Evolutionary conservation across 495 filamentous ascomycete genomes (phyloP).

Genomic region (Amorphotheca resinae): DNA sequence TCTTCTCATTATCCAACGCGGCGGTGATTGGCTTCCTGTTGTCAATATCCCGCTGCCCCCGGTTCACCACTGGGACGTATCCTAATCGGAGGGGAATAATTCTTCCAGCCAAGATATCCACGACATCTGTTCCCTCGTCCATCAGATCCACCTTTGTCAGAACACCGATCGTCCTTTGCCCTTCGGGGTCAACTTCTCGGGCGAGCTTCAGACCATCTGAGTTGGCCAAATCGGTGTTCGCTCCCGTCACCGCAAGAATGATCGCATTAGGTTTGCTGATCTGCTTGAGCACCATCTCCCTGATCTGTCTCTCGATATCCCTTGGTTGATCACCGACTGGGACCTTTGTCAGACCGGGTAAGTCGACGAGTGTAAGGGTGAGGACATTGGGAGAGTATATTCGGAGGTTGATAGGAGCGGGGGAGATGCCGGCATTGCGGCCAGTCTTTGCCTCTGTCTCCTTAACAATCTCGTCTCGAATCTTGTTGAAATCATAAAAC

Average conservation of each 20-base stretch:
- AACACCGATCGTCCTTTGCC: slow-evolving; percentile 96
- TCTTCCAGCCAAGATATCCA: slow-evolving; percentile 96
- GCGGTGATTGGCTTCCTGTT: slow-evolving; percentile 89
- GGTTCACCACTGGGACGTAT: slow-evolving; percentile 97
- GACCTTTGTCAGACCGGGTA: slow-evolving; percentile 95
- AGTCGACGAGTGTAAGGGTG: slow-evolving; percentile 92
- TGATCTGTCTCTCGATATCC: slow-evolving; percentile 96
- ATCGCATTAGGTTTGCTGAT: slow-evolving; percentile 98
- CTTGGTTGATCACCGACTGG: slow-evolving; percentile 97
- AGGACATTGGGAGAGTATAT: slow-evolving; percentile 98
- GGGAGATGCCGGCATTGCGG: slow-evolving; percentile 90
- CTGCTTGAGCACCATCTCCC: slow-evolving; percentile 97
- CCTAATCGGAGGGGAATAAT: slow-evolving; percentile 93
- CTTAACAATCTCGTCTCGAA: slow-evolving; percentile 92
- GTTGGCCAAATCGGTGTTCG: slow-evolving; percentile 96
- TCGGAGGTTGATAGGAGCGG: slow-evolving; percentile 88
- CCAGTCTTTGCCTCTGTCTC: slow-evolving; percentile 97
- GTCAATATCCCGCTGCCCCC: slow-evolving; percentile 98
- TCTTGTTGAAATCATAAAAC: slow-evolving; percentile 98
- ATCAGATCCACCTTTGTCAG: slow-evolving; percentile 98
- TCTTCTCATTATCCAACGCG: slow-evolving; percentile 88
- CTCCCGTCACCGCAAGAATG: slow-evolving; percentile 89
- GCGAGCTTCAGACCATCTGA: slow-evolving; percentile 96
- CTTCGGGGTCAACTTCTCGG: slow-evolving; percentile 94
- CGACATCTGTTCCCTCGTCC: slow-evolving; percentile 98